Conservation (phyloP, 2,329 filamentous ascomycete genomes). For the Apiospora phragmitis region DNA sequence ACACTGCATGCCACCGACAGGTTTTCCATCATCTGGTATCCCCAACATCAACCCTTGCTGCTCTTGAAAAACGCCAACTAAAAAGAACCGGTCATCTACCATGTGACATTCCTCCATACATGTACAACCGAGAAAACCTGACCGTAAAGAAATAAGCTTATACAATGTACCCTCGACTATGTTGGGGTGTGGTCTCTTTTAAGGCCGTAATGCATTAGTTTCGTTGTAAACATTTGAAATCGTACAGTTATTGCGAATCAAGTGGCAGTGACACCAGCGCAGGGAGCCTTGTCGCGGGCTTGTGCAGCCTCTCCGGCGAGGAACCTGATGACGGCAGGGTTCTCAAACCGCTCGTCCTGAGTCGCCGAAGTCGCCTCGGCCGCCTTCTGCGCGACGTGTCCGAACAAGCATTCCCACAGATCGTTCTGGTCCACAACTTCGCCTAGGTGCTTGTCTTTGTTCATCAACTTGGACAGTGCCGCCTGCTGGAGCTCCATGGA, state of each 20-base stretch:
- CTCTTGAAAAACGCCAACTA: not conserved
- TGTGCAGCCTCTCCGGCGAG: slow-evolving; percentile 48
- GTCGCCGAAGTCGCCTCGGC: slow-evolving; percentile 13
- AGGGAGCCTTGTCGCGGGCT: slow-evolving; percentile 23
- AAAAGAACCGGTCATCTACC: not conserved
- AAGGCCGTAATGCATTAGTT: not conserved
- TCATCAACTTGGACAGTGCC: slow-evolving; percentile 68
- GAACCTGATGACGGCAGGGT: slow-evolving; percentile 40
- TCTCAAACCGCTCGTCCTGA: slow-evolving; percentile 30
- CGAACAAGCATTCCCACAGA: slow-evolving; percentile 88
- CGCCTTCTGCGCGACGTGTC: slow-evolving; percentile 44
- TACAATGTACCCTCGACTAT: not conserved
- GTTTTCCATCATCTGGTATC: no score
- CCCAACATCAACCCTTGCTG: not conserved
- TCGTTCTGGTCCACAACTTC: slow-evolving; percentile 79
- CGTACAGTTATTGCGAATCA: not conserved
- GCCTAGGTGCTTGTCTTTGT: slow-evolving; percentile 68
- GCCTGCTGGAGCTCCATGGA: slow-evolving; percentile 79
- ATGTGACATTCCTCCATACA: not conserved
- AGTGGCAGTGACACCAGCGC: not conserved
- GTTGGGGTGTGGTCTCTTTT: not conserved
- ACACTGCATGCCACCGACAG: not conserved
- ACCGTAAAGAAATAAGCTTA: not conserved
- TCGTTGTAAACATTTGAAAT: not conserved
- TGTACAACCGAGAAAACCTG: not conserved